These are phyloP conservation scores for Lunularia cruciata DNA, from an alignment of 225 moss, liverwort and hornwort species.

Conservation along the genomic window DNA sequence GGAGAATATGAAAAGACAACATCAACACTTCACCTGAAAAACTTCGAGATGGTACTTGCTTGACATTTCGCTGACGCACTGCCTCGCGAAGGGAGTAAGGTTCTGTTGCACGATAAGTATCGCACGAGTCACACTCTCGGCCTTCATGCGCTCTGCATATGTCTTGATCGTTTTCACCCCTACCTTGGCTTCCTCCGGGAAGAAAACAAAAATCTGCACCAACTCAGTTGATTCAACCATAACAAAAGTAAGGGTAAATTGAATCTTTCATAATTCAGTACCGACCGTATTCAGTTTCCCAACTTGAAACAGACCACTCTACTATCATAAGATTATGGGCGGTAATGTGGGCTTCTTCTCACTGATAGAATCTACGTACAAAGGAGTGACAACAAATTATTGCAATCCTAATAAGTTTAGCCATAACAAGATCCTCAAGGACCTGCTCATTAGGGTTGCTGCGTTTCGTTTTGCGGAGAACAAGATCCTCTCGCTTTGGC, in stretches of 20 bases:
- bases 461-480: constrained; percentile 52
- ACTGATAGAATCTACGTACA: background rate
- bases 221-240: background rate
- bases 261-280: too few species aligned
- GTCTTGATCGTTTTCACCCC: constrained; percentile 63
- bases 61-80: constrained; percentile 59
- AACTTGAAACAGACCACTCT: too few species aligned
- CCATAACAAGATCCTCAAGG: background rate
- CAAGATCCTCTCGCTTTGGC: constrained; percentile 61
- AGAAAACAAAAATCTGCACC: constrained; percentile 59
- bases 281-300: too few species aligned
- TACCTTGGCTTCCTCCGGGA: constrained; percentile 59
- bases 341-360: too few species aligned
- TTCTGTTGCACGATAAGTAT: constrained; percentile 59
- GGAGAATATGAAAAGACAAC: too few species aligned
- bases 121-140: constrained; percentile 50
- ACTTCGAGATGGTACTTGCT: constrained; percentile 64
- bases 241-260: background rate
- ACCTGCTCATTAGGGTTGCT: constrained; percentile 54
- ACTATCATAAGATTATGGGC: too few species aligned
- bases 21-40: constrained; percentile 40
- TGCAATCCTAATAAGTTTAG: too few species aligned
- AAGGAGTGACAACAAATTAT: background rate
- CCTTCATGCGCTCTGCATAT: constrained; percentile 57
- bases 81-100: constrained; percentile 55